Evolutionary conservation across 2,329 filamentous ascomycete genomes (phyloP).

Genomic region (Claviceps paspali): DNA sequence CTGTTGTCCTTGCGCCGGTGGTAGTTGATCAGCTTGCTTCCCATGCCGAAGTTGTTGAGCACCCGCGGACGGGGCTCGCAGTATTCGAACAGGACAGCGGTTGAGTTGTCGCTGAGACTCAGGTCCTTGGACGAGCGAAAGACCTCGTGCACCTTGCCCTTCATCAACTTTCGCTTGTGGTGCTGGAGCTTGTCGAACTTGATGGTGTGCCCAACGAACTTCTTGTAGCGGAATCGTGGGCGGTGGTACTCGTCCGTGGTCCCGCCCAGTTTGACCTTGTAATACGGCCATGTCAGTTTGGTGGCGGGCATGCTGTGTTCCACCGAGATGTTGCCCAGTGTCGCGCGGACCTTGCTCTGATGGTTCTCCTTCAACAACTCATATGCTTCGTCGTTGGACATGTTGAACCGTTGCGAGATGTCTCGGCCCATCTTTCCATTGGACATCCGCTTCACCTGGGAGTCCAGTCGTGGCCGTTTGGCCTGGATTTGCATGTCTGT

Average conservation of each 20-base stretch:
- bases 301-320: conserved; percentile 89
- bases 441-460: conserved; percentile 49
- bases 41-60: conserved; percentile 95
- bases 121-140: conserved; percentile 72
- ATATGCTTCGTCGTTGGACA: conserved; percentile 92
- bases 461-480: conserved; percentile 41
- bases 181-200: conserved; percentile 56
- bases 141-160: conserved; percentile 63
- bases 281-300: conserved; percentile 90
- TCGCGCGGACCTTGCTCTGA: conserved; percentile 87
- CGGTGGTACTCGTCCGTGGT: conserved; percentile 73
- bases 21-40: conserved; percentile 90
- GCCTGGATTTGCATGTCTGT: conserved; percentile 49
- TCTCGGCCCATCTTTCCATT: conserved; percentile 57
- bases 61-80: conserved; percentile 86
- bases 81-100: conserved; percentile 80
- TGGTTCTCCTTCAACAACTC: conserved; percentile 93
- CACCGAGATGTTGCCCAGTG: conserved; percentile 77
- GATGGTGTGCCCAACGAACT: conserved; percentile 49
- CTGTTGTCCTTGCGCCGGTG: conserved; percentile 66
- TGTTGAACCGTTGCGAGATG: conserved; percentile 74
- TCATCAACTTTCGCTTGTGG: conserved; percentile 69
- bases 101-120: conserved; percentile 77
- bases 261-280: conserved; percentile 67
- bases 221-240: conserved; percentile 59